A percentile compares a stretch with the other conserved stretches of the same genome.
phyloP scores from a whole-genome alignment of 2,329 filamentous ascomycete species.

The Microascus cirrosus region DNA sequence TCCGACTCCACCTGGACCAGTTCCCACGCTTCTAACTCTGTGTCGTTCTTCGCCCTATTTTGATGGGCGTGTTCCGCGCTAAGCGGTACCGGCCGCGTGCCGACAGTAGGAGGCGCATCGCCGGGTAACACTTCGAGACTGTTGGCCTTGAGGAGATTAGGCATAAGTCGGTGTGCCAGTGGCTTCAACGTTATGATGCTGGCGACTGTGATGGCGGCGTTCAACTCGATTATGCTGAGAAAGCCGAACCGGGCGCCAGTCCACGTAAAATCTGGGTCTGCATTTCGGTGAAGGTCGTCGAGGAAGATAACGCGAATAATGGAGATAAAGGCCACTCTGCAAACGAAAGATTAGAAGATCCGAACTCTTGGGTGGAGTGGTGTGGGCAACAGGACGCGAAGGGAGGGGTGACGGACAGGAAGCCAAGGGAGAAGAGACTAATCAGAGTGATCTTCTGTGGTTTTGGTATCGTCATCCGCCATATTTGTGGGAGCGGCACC shows the following conservation, averaged over 20 bases:
- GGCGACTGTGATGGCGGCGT: neutral
- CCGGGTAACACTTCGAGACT: neutral
- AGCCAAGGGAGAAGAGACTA: neutral
- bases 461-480: neutral
- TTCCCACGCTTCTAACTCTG: too few relatives aligned
- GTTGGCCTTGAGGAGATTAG: neutral
- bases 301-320: neutral
- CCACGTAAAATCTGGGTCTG: neutral
- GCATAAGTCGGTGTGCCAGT: neutral
- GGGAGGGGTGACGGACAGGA: neutral
- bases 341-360: neutral
- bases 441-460: neutral
- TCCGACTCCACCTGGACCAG: too few relatives aligned
- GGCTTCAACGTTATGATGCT: neutral
- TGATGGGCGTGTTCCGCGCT: too few relatives aligned
- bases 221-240: neutral
- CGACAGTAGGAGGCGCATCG: too few relatives aligned
- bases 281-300: neutral
- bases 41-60: too few relatives aligned
- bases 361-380: neutral
- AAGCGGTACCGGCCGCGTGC: too few relatives aligned
- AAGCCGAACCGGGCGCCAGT: neutral
- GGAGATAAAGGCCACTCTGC: neutral
- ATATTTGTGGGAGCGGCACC: neutral
- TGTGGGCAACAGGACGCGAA: neutral